Evolutionary conservation across 2,329 filamentous ascomycete genomes (phyloP).

Genomic region (Monosporascus sp.): DNA sequence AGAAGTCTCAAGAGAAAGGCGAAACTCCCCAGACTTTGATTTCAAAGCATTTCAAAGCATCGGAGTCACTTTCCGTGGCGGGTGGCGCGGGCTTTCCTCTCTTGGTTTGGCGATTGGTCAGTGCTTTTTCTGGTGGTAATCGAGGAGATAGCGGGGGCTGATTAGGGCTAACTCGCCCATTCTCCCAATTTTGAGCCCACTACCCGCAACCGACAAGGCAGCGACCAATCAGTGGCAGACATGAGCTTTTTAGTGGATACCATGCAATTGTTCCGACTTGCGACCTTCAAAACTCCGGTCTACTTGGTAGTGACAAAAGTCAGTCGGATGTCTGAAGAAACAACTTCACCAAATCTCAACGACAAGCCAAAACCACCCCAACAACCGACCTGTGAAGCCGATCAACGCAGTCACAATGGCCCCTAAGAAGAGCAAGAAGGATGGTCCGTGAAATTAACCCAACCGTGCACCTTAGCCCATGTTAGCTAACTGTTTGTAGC

Average conservation of each 20-base stretch:
- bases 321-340: too few species aligned
- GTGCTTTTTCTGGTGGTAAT: neutral
- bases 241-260: neutral
- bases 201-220: neutral
- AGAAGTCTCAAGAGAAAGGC: conserved; percentile 11
- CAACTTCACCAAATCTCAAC: conserved; percentile 4
- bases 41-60: conserved; percentile 60
- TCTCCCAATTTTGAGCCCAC: neutral
- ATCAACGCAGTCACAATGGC: conserved; percentile 53
- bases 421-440: conserved; percentile 79
- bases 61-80: conserved; percentile 8
- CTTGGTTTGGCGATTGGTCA: neutral
- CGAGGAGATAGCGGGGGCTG: neutral
- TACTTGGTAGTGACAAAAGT: too few species aligned
- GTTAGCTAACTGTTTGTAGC: conserved; percentile 21
- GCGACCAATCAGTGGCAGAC: neutral
- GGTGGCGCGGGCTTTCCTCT: neutral
- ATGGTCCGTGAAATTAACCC: conserved; percentile 32
- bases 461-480: too few species aligned
- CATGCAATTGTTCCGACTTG: neutral
- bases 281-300: too few species aligned
- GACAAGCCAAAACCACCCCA: conserved; percentile 19
- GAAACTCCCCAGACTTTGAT: conserved; percentile 34
- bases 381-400: conserved; percentile 10
- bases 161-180: conserved; percentile 29